Evolutionary conservation across 805 yeast genomes (phyloP).

Genomic region (Cephaloascus fragrans): DNA sequence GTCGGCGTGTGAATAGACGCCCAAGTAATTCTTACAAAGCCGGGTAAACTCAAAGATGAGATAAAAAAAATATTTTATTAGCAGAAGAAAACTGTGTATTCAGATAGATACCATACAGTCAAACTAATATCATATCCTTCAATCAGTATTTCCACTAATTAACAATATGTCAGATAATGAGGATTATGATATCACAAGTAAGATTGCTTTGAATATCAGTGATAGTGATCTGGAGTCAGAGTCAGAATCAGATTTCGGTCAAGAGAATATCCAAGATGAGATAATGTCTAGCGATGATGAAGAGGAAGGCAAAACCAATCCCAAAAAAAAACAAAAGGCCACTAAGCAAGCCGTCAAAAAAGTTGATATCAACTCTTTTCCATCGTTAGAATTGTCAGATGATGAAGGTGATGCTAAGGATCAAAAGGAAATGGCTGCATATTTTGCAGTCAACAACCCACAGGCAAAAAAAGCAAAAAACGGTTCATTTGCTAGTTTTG

Average conservation of each 20-base stretch:
- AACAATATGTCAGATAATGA: slow-evolving; percentile 28
- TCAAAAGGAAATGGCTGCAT: slow-evolving; percentile 17
- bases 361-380: slow-evolving; percentile 23
- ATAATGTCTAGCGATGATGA: slow-evolving; percentile 42
- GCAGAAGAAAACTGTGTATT: no score
- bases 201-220: slow-evolving; percentile 38
- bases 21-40: no score
- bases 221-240: slow-evolving; percentile 23
- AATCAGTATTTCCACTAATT: no score
- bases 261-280: slow-evolving; percentile 40
- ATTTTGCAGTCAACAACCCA: slow-evolving; percentile 30
- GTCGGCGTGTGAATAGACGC: no score
- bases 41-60: no score
- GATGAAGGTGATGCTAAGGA: slow-evolving; percentile 25
- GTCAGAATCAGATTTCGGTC: slow-evolving; percentile 17
- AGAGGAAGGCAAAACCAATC: slow-evolving; percentile 20
- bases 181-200: slow-evolving; percentile 53
- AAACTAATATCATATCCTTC: no score
- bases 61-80: no score
- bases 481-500: slow-evolving; percentile 87
- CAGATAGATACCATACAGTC: no score
- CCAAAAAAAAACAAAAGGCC: slow-evolving; percentile 10
- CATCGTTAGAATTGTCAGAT: slow-evolving; percentile 43
- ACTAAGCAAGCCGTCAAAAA: slow-evolving; percentile 12
- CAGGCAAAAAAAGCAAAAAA: slow-evolving; percentile 51